Conservation (phyloP, 2,329 filamentous ascomycete genomes). For the Dendryphion nanum region DNA sequence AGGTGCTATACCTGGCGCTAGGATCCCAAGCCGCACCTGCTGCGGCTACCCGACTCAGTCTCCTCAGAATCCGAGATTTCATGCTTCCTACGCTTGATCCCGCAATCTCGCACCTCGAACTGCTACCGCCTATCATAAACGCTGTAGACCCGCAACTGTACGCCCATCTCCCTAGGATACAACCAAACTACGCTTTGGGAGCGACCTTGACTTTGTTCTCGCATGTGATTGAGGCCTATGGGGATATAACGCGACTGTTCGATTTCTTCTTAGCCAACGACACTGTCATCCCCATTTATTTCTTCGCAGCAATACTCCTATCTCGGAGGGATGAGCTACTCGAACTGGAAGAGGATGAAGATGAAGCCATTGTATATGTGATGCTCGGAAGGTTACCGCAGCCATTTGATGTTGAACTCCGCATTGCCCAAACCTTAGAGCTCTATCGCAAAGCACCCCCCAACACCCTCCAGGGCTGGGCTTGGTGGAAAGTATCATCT, state of each 20-base stretch:
- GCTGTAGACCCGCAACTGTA: conserved; percentile 70
- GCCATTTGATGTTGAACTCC: conserved; percentile 73
- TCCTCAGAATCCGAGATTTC: conserved; percentile 91
- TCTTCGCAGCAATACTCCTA: conserved; percentile 76
- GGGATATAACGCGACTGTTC: conserved; percentile 85
- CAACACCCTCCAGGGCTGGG: conserved; percentile 59
- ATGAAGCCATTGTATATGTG: conserved; percentile 81
- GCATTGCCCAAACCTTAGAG: conserved; percentile 65
- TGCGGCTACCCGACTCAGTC: conserved; percentile 76
- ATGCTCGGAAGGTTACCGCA: conserved; percentile 83
- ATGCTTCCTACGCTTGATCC: conserved; percentile 88
- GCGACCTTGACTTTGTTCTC: conserved; percentile 94
- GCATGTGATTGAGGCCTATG: conserved; percentile 89
- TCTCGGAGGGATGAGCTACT: conserved; percentile 81
- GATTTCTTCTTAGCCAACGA: conserved; percentile 86
- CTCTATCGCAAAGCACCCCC: conserved; percentile 71
- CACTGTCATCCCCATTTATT: conserved; percentile 84
- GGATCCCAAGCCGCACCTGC: conserved; percentile 59
- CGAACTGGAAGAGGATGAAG: conserved; percentile 68
- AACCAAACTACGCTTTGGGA: conserved; percentile 91
- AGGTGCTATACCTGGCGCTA: conserved; percentile 88
- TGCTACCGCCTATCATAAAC: conserved; percentile 79
- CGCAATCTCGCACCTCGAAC: conserved; percentile 77
- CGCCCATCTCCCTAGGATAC: conserved; percentile 70
- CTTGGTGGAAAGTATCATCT: conserved; percentile 70